Evolutionary conservation across 441 rosid species (phyloP), one percentile per base, ranked within the genome.

Genomic region (Brassica balearica): DNA sequence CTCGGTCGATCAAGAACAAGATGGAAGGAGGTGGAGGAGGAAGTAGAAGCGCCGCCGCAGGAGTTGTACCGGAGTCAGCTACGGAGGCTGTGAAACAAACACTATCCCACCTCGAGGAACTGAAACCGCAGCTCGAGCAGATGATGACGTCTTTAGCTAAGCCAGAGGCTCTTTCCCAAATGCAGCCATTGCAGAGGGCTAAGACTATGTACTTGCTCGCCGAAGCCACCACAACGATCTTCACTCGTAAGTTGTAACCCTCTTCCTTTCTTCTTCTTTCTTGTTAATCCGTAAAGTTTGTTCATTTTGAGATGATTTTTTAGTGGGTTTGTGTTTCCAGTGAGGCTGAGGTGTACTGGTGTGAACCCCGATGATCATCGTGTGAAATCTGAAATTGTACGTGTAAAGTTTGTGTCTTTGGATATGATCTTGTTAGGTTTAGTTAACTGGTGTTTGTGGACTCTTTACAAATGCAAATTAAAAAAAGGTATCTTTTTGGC

Each of bases 321-420:
- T 0, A 38, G 51, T 43, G 51, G 51, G 51, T 43, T 43, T 43
- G 51, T 60, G 48, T 72, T 75, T 17, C 10, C 86, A 92, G 97
- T 55, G 60, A 55, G 60, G 60, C 60, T 55, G 1, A 55, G 60
- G 23, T 55, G 60, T 96, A 81, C 46, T 73, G 98, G 99, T 11
- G 84, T 88, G 60, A 81, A 91, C 79, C 97, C 91, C 41, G 90
- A 88, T 41, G 93, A 90, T 58, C 98, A 94, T 88, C 94, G 89
- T 25, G 85, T 92, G 4, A 90, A 94, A 85, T 85, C 96, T 8
- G 98, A 96, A 85, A 90, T 96, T 34, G 99, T 94, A 88, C 79
- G 86, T 82, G 11, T 38, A 20, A 27, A n/a, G 62, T 69, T 68
- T 34, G 59, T 38, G 8, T 38, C 43, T 38, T 29, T 4, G 5